phyloP scores from a whole-genome alignment of 2,329 filamentous ascomycete genomes.

The Claviceps quebecensis region DNA sequence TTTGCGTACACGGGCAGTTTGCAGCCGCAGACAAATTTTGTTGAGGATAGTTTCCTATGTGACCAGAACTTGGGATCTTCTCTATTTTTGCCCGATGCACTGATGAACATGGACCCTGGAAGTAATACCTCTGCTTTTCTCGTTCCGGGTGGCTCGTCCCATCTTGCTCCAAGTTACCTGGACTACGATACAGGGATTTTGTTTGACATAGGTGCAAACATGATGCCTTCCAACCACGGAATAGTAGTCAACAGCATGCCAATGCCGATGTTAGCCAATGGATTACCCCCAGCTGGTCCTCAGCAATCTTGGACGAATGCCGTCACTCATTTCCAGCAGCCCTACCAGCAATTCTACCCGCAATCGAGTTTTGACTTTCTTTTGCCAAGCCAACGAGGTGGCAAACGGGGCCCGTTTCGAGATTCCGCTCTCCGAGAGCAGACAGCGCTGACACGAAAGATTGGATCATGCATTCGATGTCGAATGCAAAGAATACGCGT shows the following conservation, averaged over 20 bases:
- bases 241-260: background rate
- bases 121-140: background rate
- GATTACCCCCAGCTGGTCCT: background rate
- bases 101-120: constrained; percentile 1
- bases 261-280: background rate
- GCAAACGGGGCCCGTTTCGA: constrained; percentile 39
- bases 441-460: constrained; percentile 42
- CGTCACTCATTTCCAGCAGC: constrained; percentile 6
- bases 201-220: background rate
- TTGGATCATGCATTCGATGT: constrained; percentile 46
- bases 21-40: background rate
- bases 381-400: constrained; percentile 17
- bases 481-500: constrained; percentile 49
- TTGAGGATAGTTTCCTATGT: background rate
- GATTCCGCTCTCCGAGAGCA: constrained; percentile 35
- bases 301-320: constrained; percentile 1
- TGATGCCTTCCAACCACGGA: background rate
- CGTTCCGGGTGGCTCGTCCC: background rate
- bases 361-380: constrained; percentile 16
- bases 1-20: constrained; percentile 1
- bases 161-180: background rate
- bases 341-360: no score
- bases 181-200: background rate
- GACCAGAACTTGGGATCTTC: background rate
- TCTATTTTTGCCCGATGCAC: constrained; percentile 2